phyloP scores from a whole-genome alignment of 2,329 filamentous ascomycete species.

The Sporothrix globosa region DNA sequence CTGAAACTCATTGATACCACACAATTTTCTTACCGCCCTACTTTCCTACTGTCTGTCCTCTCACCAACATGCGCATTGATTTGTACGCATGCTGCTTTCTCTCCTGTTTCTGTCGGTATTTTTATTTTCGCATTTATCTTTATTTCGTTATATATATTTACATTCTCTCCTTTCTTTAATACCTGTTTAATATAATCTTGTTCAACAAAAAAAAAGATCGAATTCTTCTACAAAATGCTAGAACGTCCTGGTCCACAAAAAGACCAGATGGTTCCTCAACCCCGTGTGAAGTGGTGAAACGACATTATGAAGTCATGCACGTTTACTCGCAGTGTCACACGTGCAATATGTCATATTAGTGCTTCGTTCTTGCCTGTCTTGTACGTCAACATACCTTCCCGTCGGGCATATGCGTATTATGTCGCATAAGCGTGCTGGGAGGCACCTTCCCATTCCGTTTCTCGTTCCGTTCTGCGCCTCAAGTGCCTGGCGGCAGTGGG shows the following conservation, averaged over 20 bases:
- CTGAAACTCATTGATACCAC: conserved; percentile 6
- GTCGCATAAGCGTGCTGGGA: no score
- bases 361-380: no score
- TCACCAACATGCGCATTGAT: background rate
- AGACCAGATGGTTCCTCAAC: background rate
- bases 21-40: background rate
- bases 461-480: no score
- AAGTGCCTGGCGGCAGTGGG: background rate
- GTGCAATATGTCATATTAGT: no score
- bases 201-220: no score
- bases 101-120: background rate
- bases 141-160: background rate
- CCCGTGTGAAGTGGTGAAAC: background rate
- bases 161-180: conserved; percentile 1
- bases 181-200: conserved; percentile 23
- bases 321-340: no score
- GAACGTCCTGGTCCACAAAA: background rate
- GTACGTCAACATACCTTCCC: no score
- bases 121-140: background rate
- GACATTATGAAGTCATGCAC: no score
- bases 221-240: background rate
- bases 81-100: background rate
- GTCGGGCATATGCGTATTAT: no score
- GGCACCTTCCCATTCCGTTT: background rate
- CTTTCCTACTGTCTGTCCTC: background rate